phyloP scores from a whole-genome alignment of 768 basidiomycete species.

The Lyophyllum atratum region DNA sequence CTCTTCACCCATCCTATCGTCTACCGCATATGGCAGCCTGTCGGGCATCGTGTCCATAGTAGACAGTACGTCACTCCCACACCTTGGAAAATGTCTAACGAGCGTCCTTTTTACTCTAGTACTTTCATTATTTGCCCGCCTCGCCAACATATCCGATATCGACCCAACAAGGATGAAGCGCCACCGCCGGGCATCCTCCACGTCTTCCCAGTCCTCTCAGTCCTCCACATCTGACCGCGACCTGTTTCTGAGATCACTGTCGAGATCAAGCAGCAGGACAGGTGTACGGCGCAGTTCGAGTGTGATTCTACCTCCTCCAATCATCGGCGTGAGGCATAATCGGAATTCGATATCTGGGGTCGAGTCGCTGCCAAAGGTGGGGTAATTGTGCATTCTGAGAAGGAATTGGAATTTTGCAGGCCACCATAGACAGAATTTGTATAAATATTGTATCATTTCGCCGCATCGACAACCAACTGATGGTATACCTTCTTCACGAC shows the following conservation, averaged over 20 bases:
- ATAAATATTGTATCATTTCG: not conserved
- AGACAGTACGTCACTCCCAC: constrained; percentile 55
- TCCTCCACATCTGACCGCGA: constrained; percentile 47
- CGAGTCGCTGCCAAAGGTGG: constrained; percentile 16
- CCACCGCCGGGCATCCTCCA: constrained; percentile 75
- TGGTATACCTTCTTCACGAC: too few relatives aligned
- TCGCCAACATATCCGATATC: constrained; percentile 71
- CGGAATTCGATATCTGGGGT: constrained; percentile 22
- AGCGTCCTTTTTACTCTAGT: constrained; percentile 41
- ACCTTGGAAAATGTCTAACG: not conserved
- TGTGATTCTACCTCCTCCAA: constrained; percentile 28
- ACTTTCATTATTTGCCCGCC: constrained; percentile 74
- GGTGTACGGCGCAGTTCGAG: constrained; percentile 36
- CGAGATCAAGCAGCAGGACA: constrained; percentile 45
- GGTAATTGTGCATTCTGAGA: not conserved
- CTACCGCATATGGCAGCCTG: constrained; percentile 47
- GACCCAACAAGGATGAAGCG: constrained; percentile 81
- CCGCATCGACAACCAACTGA: not conserved
- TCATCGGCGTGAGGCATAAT: constrained; percentile 23
- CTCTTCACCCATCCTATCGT: constrained; percentile 49
- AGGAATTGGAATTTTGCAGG: not conserved
- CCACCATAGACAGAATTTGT: not conserved
- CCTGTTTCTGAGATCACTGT: constrained; percentile 37
- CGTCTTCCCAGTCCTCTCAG: constrained; percentile 66
- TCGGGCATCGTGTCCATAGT: constrained; percentile 82